A percentile compares a stretch with the other conserved stretches of the same genome.
Conservation (phyloP, 2,329 filamentous ascomycete genomes). For the Colletotrichum australisinense region DNA sequence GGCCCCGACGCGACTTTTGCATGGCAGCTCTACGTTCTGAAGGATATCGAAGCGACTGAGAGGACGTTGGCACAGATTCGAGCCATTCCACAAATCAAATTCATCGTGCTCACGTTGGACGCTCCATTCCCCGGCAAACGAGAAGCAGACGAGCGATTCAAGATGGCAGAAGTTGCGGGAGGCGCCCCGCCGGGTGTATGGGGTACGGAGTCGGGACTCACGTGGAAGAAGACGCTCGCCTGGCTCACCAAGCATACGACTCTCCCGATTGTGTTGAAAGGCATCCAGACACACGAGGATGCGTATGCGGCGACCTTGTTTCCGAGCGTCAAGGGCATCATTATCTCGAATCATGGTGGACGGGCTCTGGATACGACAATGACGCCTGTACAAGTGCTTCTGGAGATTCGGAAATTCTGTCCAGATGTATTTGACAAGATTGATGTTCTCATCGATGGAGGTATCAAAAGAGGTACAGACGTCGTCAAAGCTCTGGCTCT, state of each 20-base stretch:
- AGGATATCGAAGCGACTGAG: slow-evolving; percentile 67
- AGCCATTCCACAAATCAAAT: slow-evolving; percentile 71
- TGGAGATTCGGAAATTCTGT: slow-evolving; percentile 61
- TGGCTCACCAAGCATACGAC: slow-evolving; percentile 61
- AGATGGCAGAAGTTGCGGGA: slow-evolving; percentile 57
- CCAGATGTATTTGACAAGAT: slow-evolving; percentile 61
- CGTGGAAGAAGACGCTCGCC: slow-evolving; percentile 60
- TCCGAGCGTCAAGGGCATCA: slow-evolving; percentile 58
- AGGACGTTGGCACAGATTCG: slow-evolving; percentile 65
- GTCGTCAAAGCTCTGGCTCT: slow-evolving; percentile 65
- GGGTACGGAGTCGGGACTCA: slow-evolving; percentile 60
- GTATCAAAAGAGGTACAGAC: slow-evolving; percentile 64
- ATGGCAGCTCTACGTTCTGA: slow-evolving; percentile 89
- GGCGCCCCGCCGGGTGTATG: slow-evolving; percentile 25
- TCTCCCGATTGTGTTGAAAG: slow-evolving; percentile 67
- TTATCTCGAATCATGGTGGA: slow-evolving; percentile 70
- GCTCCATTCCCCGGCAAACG: slow-evolving; percentile 59
- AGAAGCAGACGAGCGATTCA: slow-evolving; percentile 66
- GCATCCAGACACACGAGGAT: slow-evolving; percentile 67
- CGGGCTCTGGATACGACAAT: slow-evolving; percentile 58
- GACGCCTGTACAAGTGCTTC: slow-evolving; percentile 51
- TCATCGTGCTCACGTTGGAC: slow-evolving; percentile 43
- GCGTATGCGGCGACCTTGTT: slow-evolving; percentile 32
- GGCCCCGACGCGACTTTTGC: slow-evolving; percentile 78
- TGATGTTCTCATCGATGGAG: slow-evolving; percentile 65